phyloP scores from a whole-genome alignment of 2,329 filamentous ascomycete species.

The Dactylonectria macrodidyma region DNA sequence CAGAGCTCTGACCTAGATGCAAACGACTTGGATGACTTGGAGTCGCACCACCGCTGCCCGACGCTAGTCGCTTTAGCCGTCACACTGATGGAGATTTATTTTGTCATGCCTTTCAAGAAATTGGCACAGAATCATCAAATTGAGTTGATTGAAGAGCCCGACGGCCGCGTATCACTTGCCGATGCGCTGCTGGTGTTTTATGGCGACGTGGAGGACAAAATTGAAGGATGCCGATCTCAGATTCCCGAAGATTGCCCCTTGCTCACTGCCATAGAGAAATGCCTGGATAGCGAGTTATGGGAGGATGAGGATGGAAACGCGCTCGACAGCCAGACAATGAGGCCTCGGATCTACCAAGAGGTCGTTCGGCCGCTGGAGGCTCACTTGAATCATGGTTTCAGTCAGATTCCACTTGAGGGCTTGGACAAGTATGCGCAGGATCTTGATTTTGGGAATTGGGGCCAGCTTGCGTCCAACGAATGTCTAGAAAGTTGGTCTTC shows the following conservation, averaged over 20 bases:
- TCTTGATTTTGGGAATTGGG: conserved; percentile 26
- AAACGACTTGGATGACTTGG: too few species aligned
- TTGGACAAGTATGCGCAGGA: conserved; percentile 19
- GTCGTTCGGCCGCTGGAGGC: conserved; percentile 24
- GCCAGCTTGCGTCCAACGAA: neutral
- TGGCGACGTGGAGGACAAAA: conserved; percentile 11
- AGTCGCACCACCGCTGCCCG: too few species aligned
- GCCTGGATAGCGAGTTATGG: conserved; percentile 20
- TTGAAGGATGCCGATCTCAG: conserved; percentile 21
- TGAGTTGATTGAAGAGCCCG: too few species aligned
- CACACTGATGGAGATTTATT: too few species aligned
- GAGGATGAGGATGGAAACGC: conserved; percentile 15
- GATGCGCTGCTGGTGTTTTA: too few species aligned
- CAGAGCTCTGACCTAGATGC: too few species aligned
- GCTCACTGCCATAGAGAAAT: conserved; percentile 20
- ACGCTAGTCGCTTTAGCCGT: too few species aligned
- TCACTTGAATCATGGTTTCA: conserved; percentile 21
- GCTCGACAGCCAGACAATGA: conserved; percentile 5
- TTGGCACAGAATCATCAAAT: too few species aligned
- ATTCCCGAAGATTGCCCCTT: conserved; percentile 29
- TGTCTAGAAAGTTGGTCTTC: too few species aligned
- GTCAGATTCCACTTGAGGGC: conserved; percentile 20
- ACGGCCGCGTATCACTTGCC: too few species aligned
- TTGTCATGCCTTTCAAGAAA: too few species aligned
- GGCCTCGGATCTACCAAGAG: conserved; percentile 20